Evolutionary conservation across 176 grass and related monocot species (phyloP).

Genomic region (Aegilops sharonensis): DNA sequence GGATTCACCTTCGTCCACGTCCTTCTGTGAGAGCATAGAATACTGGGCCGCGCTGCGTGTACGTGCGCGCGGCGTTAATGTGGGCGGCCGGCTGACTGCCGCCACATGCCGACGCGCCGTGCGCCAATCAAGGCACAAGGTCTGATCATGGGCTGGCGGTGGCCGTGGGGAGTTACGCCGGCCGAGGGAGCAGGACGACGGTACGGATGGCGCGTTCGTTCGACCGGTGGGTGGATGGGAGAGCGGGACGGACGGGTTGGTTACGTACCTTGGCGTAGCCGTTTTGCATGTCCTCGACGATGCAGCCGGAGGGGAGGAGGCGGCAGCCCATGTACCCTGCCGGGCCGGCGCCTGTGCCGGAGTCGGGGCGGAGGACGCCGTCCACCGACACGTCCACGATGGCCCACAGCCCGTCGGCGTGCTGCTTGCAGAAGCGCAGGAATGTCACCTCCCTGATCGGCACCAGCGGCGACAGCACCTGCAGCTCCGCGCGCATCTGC

Average conservation of each 20-base stretch:
- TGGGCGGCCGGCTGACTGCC: constrained; percentile 12
- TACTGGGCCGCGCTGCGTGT: constrained; percentile 27
- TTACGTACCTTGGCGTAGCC: constrained; percentile 71
- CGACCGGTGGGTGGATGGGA: neutral
- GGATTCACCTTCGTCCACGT: constrained; percentile 5
- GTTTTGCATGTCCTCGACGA: constrained; percentile 67
- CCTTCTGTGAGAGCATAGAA: constrained; percentile 32
- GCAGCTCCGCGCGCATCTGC: constrained; percentile 93
- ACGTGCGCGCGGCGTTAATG: constrained; percentile 27
- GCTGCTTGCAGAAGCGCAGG: constrained; percentile 92
- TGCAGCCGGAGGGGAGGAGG: constrained; percentile 63
- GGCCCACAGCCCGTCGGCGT: constrained; percentile 72
- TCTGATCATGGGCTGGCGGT: neutral
- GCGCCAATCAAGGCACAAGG: neutral
- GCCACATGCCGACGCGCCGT: constrained; percentile 38
- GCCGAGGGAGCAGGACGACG: neutral
- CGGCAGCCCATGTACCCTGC: constrained; percentile 55
- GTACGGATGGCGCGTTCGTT: neutral
- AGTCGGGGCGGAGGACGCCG: constrained; percentile 23
- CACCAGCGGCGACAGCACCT: constrained; percentile 93
- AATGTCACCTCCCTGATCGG: constrained; percentile 67
- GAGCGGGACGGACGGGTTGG: neutral
- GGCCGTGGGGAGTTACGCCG: neutral
- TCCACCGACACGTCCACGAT: constrained; percentile 91
- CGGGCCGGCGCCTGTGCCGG: neutral